Base-by-base conservation (phyloP, 306 rosid genomes). In the Calophaca sinica region DNA sequence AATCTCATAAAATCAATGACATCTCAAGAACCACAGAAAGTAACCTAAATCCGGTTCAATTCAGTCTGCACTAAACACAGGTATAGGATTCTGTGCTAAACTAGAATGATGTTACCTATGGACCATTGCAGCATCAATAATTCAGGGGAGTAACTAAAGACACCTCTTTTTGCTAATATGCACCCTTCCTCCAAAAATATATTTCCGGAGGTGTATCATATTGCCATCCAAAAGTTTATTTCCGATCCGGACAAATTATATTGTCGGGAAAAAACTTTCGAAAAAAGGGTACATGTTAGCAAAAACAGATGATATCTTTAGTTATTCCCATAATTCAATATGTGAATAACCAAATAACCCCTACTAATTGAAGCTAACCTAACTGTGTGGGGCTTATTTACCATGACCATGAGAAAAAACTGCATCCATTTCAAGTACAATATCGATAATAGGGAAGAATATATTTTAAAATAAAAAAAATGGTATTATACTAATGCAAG, bases 341-440 rank as follows among this genome's bases (percentile, higher is more conserved):
- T 72, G 44, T 65, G 14, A 71, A 41, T 2, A 7, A 13, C 0
- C 5, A 48, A 67, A n/a, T 67, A 46, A 46, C 12, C 38, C 58
- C 33, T 20, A 33, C 9, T 5, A 46, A 70, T 11, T 46, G 28
- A 70, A 28, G 49, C 70, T 13, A 54, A 14, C 62, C 15, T 70
- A 71, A 52, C 35, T 45, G 2, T 4, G 60, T 38, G 50, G 33
- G 45, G 36, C 53, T 53, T 14, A 39, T 55, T 57, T 59, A 72
- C 58, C 70, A 46, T 76, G 51, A 53, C 58, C 79, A 39, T 8
- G 57, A 28, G 28, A 53, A 51, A 65, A 65, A 53, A 62, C 10
- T 62, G 70, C 45, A 5, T 61, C 55, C 35, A 61, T 33, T 52
- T 63, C 20, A 55, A 15, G 38, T 41, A 54, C 35, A 75, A 69